A percentile compares a stretch with the other conserved stretches of the same genome.
Evolutionary conservation across 441 rosid genomes (phyloP).

Genomic region (Erysimum cheiri): DNA sequence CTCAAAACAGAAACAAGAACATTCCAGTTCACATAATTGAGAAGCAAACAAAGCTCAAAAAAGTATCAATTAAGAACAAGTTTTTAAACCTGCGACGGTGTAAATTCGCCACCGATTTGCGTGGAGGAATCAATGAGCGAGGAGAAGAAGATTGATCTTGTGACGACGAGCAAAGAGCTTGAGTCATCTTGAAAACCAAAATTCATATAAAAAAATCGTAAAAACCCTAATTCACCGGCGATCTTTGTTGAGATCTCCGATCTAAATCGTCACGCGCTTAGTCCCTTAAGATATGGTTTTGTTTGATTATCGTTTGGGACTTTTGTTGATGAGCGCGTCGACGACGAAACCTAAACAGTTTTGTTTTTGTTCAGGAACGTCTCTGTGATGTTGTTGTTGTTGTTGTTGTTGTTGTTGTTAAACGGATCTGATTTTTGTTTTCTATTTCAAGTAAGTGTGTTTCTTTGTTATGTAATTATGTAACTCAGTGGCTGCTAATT

Average conservation of each 20-base stretch:
- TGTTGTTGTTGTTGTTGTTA: no score
- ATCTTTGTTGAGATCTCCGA: constrained; percentile 5
- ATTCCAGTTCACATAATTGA: constrained; percentile 12
- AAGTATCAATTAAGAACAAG: background rate
- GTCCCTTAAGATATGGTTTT: background rate
- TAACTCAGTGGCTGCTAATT: background rate
- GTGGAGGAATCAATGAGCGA: constrained; percentile 35
- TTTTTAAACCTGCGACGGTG: constrained; percentile 46
- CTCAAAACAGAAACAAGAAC: background rate
- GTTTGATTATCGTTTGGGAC: background rate
- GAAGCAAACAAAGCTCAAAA: background rate
- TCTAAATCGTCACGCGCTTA: background rate
- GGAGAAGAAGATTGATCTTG: constrained; percentile 50
- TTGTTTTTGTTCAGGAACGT: background rate
- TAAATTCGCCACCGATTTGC: constrained; percentile 36
- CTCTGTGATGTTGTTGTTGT: background rate
- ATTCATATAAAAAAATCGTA: constrained; percentile 35
- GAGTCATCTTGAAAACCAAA: constrained; percentile 52
- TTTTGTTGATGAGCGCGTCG: background rate
- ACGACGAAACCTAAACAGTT: constrained; percentile 10
- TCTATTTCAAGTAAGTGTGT: background rate
- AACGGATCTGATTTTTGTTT: background rate
- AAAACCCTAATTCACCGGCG: constrained; percentile 39
- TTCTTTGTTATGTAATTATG: background rate
- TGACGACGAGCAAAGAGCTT: constrained; percentile 43